Percentiles rank a stretch among this genome's conserved stretches.
These are phyloP conservation scores for Dioszegia crocea DNA, from an alignment of 768 basidiomycete genomes.

Conservation along the genomic window DNA sequence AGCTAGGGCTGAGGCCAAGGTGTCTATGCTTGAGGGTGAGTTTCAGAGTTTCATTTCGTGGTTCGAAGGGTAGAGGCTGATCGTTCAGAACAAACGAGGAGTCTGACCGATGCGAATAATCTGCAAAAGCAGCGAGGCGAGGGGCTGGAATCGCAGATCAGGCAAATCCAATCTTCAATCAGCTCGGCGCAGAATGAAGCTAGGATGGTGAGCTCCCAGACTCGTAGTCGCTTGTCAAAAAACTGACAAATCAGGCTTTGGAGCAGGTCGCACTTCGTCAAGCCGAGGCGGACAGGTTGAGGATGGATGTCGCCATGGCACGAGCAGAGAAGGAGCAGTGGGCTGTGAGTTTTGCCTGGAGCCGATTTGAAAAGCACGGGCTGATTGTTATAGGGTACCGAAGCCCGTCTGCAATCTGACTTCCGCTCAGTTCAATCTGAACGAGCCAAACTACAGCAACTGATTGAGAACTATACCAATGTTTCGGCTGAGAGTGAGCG, in stretches of 20 bases:
- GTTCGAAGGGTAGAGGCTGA: slow-evolving; percentile 6
- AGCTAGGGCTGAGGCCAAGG: slow-evolving; percentile 78
- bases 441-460: slow-evolving; percentile 75
- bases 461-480: slow-evolving; percentile 82
- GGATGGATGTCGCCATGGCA: slow-evolving; percentile 80
- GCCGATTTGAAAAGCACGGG: background rate
- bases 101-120: slow-evolving; percentile 26
- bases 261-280: slow-evolving; percentile 64
- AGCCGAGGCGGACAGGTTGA: slow-evolving; percentile 66
- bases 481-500: slow-evolving; percentile 85
- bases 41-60: slow-evolving; percentile 7
- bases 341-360: slow-evolving; percentile 59
- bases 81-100: slow-evolving; percentile 35
- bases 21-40: slow-evolving; percentile 71
- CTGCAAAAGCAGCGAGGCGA: slow-evolving; percentile 39
- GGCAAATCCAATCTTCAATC: slow-evolving; percentile 30
- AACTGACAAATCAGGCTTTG: slow-evolving; percentile 53
- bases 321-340: slow-evolving; percentile 90
- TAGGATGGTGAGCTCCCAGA: slow-evolving; percentile 19
- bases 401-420: slow-evolving; percentile 75
- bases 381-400: slow-evolving; percentile 59
- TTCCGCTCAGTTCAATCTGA: slow-evolving; percentile 75
- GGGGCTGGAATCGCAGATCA: slow-evolving; percentile 27
- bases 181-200: slow-evolving; percentile 29
- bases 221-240: background rate